phyloP scores from a whole-genome alignment of 2,329 filamentous ascomycete species.

The Clonostachys chloroleuca region DNA sequence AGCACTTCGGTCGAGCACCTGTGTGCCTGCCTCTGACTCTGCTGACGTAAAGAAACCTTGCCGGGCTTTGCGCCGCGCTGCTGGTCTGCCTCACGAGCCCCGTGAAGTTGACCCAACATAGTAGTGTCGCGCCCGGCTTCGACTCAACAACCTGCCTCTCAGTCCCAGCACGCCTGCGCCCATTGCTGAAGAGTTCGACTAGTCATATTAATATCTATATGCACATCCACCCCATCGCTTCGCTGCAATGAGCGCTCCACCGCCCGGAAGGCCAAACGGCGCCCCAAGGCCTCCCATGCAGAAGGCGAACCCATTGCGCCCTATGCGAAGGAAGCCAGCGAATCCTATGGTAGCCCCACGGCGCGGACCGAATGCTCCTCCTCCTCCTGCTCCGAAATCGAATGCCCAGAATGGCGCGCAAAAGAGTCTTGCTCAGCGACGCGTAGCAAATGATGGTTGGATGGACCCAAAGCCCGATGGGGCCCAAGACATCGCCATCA shows the following conservation, averaged over 20 bases:
- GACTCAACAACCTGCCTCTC: too few relatives aligned
- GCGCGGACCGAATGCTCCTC: slow-evolving; percentile 12
- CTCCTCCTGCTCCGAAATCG: not conserved
- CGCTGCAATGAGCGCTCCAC: slow-evolving; percentile 37
- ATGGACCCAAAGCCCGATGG: slow-evolving; percentile 39
- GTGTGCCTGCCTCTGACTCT: too few relatives aligned
- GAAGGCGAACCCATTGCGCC: slow-evolving; percentile 29
- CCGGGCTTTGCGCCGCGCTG: not conserved
- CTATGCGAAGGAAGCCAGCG: slow-evolving; percentile 34
- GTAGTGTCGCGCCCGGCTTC: too few relatives aligned
- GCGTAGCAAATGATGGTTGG: slow-evolving; percentile 51
- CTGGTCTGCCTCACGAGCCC: not conserved
- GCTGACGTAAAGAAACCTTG: too few relatives aligned
- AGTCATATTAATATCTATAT: too few relatives aligned
- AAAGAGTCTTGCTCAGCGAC: slow-evolving; percentile 25
- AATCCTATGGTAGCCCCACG: slow-evolving; percentile 60
- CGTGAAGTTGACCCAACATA: too few relatives aligned
- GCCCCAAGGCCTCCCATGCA: slow-evolving; percentile 6
- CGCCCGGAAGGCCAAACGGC: slow-evolving; percentile 26
- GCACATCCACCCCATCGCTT: too few relatives aligned
- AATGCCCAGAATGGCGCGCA: not conserved
- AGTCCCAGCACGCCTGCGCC: too few relatives aligned
- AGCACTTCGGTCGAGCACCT: too few relatives aligned
- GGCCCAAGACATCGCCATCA: slow-evolving; percentile 61
- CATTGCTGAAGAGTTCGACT: too few relatives aligned